These are phyloP conservation scores for Tylopilus sp. DNA, from an alignment of 1,284 basidiomycete genomes.

Conservation along the genomic window DNA sequence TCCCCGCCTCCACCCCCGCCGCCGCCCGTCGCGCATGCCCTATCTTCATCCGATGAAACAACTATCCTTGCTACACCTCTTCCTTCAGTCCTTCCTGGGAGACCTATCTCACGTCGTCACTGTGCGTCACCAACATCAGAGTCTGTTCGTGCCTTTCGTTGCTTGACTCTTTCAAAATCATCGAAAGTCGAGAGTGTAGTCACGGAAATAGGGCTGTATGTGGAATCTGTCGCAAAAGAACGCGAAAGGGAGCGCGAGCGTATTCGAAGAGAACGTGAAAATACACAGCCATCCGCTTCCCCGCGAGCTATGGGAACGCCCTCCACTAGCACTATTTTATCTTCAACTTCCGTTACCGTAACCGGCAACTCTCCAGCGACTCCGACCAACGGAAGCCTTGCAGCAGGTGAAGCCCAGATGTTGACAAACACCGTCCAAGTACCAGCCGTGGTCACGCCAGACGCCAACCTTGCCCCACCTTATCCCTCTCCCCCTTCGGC, in stretches of 20 bases:
- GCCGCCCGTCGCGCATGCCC: conserved; percentile 17
- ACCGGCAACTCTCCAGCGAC: conserved; percentile 16
- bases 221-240: conserved; percentile 69
- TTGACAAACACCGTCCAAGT: conserved; percentile 11
- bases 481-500: conserved; percentile 61
- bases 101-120: conserved; percentile 24
- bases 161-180: conserved; percentile 26
- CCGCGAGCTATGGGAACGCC: conserved; percentile 35
- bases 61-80: neutral
- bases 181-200: conserved; percentile 43
- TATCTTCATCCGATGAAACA: conserved; percentile 14
- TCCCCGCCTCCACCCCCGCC: conserved; percentile 45
- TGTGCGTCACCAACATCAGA: conserved; percentile 23
- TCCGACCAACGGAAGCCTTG: conserved; percentile 21
- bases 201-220: conserved; percentile 59
- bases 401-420: conserved; percentile 20
- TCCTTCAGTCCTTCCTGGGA: conserved; percentile 17
- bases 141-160: conserved; percentile 27
- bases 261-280: conserved; percentile 61
- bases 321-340: conserved; percentile 16
- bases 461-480: conserved; percentile 30
- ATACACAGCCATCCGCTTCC: conserved; percentile 42
- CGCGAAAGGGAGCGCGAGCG: conserved; percentile 72
- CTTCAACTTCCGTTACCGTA: conserved; percentile 11
- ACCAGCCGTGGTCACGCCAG: conserved; percentile 12